These are phyloP conservation scores for Dioscorea alata DNA, from an alignment of 106 monocot genomes.

Conservation along the genomic window DNA sequence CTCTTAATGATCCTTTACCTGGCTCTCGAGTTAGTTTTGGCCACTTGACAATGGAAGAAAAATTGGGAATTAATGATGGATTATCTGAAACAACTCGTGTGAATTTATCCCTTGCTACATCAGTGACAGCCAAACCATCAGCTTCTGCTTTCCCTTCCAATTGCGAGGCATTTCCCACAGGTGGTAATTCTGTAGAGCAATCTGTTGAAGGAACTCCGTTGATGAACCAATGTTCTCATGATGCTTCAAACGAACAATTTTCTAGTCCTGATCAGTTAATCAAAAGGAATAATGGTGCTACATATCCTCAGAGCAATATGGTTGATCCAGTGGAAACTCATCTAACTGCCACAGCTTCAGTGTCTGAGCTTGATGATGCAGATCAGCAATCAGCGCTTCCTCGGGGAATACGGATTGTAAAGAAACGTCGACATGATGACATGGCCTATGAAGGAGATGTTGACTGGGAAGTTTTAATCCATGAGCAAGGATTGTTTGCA, in stretches of 20 bases:
- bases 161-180: background rate
- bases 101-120: constrained; percentile 3
- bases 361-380: constrained; percentile 9
- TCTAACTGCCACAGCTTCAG: constrained; percentile 11
- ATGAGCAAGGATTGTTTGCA: constrained; percentile 48
- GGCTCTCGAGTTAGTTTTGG: background rate
- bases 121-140: constrained; percentile 1
- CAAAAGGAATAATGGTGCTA: constrained; percentile 8
- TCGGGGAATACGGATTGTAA: constrained; percentile 29
- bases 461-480: constrained; percentile 73
- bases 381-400: constrained; percentile 31
- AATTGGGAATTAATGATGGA: constrained; percentile 1
- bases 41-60: background rate
- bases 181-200: constrained; percentile 6
- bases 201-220: constrained; percentile 1
- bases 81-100: constrained; percentile 10
- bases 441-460: constrained; percentile 97
- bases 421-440: constrained; percentile 57
- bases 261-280: constrained; percentile 4
- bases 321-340: constrained; percentile 11
- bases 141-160: constrained; percentile 1
- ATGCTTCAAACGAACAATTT: constrained; percentile 17
- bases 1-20: background rate
- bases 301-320: background rate
- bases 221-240: constrained; percentile 4